Evolutionary conservation across 345 rosid species (phyloP).

Genomic region (Brassica nigra): DNA sequence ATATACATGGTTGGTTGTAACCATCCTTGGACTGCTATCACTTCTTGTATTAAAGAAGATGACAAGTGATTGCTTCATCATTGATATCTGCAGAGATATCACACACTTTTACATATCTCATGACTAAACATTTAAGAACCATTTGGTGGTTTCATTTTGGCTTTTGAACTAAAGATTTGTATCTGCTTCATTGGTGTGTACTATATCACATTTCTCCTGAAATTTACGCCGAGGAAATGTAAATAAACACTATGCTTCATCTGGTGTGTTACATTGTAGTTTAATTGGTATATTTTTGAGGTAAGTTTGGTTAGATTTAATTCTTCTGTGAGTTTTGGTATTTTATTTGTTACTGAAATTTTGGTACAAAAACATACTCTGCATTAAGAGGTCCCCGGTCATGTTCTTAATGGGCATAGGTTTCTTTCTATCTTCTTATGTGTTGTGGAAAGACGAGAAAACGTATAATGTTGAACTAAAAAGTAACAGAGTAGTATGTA

Average conservation of each 20-base stretch:
- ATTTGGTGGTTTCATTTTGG: too few species aligned
- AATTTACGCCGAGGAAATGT: neutral
- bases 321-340: neutral
- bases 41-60: neutral
- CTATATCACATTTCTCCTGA: neutral
- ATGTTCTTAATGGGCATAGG: constrained; percentile 11
- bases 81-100: constrained; percentile 16
- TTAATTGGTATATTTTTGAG: constrained; percentile 8
- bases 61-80: neutral
- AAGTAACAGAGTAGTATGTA: constrained; percentile 4
- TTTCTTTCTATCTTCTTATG: constrained; percentile 3
- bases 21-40: constrained; percentile 8
- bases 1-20: neutral
- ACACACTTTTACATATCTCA: constrained; percentile 9
- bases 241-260: neutral
- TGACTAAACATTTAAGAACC: neutral
- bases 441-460: neutral
- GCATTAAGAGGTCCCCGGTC: constrained; percentile 9
- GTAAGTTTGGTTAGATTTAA: neutral
- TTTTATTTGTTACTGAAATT: neutral
- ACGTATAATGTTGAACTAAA: neutral
- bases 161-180: neutral
- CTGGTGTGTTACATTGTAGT: neutral
- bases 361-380: constrained; percentile 10
- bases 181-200: neutral